Evolutionary conservation across 768 basidiomycete genomes (phyloP).

Genomic region (Kwoniella heveanensis): DNA sequence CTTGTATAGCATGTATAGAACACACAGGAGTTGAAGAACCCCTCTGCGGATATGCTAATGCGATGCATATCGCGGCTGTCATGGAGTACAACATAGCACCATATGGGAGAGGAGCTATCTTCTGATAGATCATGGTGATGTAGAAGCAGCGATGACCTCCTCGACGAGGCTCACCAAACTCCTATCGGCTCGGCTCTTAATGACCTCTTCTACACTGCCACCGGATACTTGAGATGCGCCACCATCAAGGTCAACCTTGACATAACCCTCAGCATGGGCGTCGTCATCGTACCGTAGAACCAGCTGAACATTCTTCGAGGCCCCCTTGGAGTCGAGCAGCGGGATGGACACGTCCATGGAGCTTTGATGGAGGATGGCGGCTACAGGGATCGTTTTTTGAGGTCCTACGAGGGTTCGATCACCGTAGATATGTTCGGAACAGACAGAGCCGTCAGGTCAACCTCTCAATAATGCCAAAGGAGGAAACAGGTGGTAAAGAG

Average conservation of each 20-base stretch:
- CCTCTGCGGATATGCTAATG: no score
- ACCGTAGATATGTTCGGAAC: neutral
- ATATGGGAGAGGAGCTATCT: no score
- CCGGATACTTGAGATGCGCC: no score
- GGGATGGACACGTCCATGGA: neutral
- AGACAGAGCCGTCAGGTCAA: neutral
- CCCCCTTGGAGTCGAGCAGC: neutral
- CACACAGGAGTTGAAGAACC: no score
- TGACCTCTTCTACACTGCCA: no score
- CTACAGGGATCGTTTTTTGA: neutral
- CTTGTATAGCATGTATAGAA: no score
- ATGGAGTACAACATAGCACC: no score
- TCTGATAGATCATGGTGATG: no score
- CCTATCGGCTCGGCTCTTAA: neutral
- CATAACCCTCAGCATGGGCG: slow-evolving; percentile 3
- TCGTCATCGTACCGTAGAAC: slow-evolving; percentile 8
- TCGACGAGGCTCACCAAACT: neutral
- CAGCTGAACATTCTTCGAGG: neutral
- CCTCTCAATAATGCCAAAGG: neutral
- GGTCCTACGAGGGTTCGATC: neutral
- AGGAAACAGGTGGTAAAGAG: no score
- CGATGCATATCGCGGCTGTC: no score
- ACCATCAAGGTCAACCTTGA: neutral
- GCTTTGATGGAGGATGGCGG: neutral
- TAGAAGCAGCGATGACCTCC: neutral